phyloP scores from a whole-genome alignment of 139 green algal species.

The Chlorella ohadii region DNA sequence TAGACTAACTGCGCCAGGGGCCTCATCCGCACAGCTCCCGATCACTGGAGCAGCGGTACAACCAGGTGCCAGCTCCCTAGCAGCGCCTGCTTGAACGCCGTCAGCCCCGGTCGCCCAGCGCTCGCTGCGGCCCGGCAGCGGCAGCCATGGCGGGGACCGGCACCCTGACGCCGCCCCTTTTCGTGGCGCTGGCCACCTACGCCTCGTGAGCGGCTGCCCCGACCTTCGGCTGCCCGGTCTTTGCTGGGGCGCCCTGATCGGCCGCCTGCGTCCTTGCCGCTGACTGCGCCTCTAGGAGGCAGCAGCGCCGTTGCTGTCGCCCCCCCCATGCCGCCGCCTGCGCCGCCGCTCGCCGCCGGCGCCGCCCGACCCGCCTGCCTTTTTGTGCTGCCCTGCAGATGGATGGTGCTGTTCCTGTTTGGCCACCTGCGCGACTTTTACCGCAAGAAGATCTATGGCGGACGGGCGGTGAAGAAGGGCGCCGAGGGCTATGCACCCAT shows the following conservation, averaged over 20 bases:
- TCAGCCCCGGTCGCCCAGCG: too few species aligned
- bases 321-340: not conserved
- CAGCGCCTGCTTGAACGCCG: too few species aligned
- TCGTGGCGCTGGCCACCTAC: constrained; percentile 43
- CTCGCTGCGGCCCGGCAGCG: too few species aligned
- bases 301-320: not conserved
- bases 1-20: too few species aligned
- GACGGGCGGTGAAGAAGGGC: not conserved
- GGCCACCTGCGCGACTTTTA: constrained; percentile 87
- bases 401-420: constrained; percentile 77
- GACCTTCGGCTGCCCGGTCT: too few species aligned
- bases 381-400: constrained; percentile 47
- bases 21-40: too few species aligned
- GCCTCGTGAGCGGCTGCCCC: constrained; percentile 18
- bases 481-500: constrained; percentile 90
- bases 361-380: not conserved
- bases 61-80: too few species aligned
- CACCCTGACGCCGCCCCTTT: constrained; percentile 43
- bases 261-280: not conserved
- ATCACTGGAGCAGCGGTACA: too few species aligned
- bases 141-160: constrained; percentile 48
- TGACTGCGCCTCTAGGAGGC: not conserved
- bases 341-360: not conserved
- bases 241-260: too few species aligned
- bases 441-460: constrained; percentile 37